Conservation (phyloP, 768 basidiomycete genomes). For the Lentinula sp. region DNA sequence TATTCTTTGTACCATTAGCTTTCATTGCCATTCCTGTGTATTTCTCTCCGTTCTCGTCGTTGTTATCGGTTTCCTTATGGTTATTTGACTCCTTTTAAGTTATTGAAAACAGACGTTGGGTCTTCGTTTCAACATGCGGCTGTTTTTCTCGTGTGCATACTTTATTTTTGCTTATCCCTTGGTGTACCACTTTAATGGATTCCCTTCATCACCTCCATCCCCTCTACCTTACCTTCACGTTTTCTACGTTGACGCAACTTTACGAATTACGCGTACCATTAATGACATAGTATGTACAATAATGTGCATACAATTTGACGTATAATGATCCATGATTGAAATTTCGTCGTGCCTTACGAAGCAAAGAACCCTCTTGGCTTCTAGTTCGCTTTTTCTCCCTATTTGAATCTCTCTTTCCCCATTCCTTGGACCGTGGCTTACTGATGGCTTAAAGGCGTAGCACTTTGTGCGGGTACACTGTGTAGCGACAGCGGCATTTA, state of each 20-base stretch:
- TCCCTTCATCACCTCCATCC: background rate
- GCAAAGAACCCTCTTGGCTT: no score
- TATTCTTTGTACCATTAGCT: constrained; percentile 2
- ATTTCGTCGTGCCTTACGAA: no score
- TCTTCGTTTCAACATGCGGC: background rate
- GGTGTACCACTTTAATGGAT: background rate
- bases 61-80: background rate
- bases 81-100: background rate
- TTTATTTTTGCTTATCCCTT: background rate
- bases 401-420: no score
- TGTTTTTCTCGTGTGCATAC: background rate
- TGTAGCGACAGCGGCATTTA: no score
- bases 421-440: no score
- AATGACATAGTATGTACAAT: background rate
- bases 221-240: background rate
- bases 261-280: background rate
- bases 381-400: no score
- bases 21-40: background rate
- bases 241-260: background rate
- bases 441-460: no score
- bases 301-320: background rate
- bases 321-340: background rate
- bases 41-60: background rate
- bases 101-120: background rate
- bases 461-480: no score